Percentiles rank a stretch among this genome's conserved stretches.
phyloP scores from a whole-genome alignment of 1,284 basidiomycete species.

The Puccinia polysora region DNA sequence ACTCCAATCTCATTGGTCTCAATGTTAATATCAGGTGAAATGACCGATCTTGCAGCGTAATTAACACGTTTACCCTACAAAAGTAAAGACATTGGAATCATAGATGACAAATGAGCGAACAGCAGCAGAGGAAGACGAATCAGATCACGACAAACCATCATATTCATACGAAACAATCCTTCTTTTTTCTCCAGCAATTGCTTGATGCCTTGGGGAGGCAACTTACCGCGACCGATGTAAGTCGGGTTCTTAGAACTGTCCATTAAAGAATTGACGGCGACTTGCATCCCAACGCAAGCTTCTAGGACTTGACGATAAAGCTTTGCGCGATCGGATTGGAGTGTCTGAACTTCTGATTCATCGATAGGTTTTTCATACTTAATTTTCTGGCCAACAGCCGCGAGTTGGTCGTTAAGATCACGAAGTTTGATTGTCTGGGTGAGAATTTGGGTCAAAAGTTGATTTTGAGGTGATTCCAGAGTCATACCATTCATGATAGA shows the following conservation, averaged over 20 bases:
- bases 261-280: conserved; percentile 94
- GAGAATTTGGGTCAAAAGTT: conserved; percentile 79
- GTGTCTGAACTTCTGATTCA: conserved; percentile 47
- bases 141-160: conserved; percentile 70
- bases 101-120: conserved; percentile 5
- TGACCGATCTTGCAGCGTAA: conserved; percentile 97
- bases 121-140: background rate
- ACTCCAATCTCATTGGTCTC: conserved; percentile 99
- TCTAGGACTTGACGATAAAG: conserved; percentile 72
- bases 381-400: conserved; percentile 56
- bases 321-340: conserved; percentile 56
- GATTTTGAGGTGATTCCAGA: conserved; percentile 96
- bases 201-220: conserved; percentile 93
- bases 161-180: conserved; percentile 94
- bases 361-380: conserved; percentile 58
- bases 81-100: background rate
- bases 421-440: conserved; percentile 74
- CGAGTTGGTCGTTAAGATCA: conserved; percentile 69
- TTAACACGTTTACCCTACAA: conserved; percentile 95
- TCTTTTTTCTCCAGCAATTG: conserved; percentile 98
- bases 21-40: conserved; percentile 98
- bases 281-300: conserved; percentile 79
- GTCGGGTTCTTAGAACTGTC: conserved; percentile 94
- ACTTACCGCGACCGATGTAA: conserved; percentile 74
- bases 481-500: conserved; percentile 85